phyloP scores from a whole-genome alignment of 225 moss, liverwort and hornwort species.

The Physcomitrium patens region DNA sequence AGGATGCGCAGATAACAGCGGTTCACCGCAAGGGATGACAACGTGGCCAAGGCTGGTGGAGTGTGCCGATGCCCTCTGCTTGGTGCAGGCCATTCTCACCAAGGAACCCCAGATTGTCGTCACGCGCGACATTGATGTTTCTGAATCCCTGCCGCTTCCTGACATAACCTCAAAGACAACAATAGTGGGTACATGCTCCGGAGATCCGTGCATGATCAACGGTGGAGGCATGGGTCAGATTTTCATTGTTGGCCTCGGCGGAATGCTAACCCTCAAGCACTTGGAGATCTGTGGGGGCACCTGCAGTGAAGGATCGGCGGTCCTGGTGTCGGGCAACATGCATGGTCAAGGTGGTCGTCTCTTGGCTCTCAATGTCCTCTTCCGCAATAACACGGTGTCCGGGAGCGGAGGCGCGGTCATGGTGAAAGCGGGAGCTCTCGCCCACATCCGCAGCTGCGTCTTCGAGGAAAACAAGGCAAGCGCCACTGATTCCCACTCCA shows the following conservation, averaged over 20 bases:
- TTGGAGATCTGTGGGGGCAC: constrained; percentile 67
- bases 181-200: constrained; percentile 67
- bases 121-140: constrained; percentile 51
- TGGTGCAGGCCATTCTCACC: constrained; percentile 71
- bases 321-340: constrained; percentile 53
- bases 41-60: not conserved
- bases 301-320: constrained; percentile 75
- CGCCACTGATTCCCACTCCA: not conserved
- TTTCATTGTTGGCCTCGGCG: constrained; percentile 71
- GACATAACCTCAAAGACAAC: constrained; percentile 59
- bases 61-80: constrained; percentile 54
- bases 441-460: constrained; percentile 43
- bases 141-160: constrained; percentile 75
- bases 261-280: constrained; percentile 64
- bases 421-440: constrained; percentile 52
- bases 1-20: constrained; percentile 14
- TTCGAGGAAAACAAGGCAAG: constrained; percentile 47
- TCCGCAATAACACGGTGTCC: constrained; percentile 47
- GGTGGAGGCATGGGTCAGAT: constrained; percentile 64
- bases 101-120: constrained; percentile 61
- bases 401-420: constrained; percentile 53
- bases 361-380: constrained; percentile 43
- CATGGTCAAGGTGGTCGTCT: constrained; percentile 37
- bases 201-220: constrained; percentile 59
- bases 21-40: not conserved